Evolutionary conservation across 352 stramenopile species (phyloP).

Genomic region (Phytophthora colocasiae): DNA sequence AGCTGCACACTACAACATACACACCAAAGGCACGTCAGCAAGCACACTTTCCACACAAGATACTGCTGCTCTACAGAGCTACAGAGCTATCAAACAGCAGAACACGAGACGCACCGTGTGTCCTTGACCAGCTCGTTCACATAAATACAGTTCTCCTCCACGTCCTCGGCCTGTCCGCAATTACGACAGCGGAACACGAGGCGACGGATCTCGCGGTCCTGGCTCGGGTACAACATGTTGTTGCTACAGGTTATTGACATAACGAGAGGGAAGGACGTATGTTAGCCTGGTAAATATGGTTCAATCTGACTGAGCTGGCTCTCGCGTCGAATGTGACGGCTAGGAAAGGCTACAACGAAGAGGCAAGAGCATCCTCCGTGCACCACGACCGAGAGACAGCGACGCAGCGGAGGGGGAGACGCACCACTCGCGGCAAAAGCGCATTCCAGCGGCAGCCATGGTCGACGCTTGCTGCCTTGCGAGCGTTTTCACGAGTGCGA

Average conservation of each 20-base stretch:
- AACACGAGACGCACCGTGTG: slow-evolving; percentile 59
- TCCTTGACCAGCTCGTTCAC: slow-evolving; percentile 91
- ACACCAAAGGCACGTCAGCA: slow-evolving; percentile 3
- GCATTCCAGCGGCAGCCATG: slow-evolving; percentile 86
- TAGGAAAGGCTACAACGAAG: neutral
- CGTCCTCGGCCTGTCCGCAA: slow-evolving; percentile 85
- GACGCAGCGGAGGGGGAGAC: slow-evolving; percentile 13
- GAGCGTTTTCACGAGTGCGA: slow-evolving; percentile 29
- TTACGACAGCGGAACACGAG: slow-evolving; percentile 90
- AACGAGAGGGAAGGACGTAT: neutral
- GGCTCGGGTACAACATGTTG: slow-evolving; percentile 92
- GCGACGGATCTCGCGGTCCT: slow-evolving; percentile 86
- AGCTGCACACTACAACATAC: slow-evolving; percentile 66
- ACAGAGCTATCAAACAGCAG: neutral
- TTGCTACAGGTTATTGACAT: slow-evolving; percentile 55
- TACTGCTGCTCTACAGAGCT: neutral
- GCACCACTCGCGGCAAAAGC: slow-evolving; percentile 90
- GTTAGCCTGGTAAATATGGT: slow-evolving; percentile 7
- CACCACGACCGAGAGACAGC: neutral
- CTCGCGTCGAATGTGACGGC: neutral
- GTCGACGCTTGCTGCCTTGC: slow-evolving; percentile 16
- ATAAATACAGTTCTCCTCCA: slow-evolving; percentile 93
- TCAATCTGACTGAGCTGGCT: neutral
- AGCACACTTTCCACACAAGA: neutral
- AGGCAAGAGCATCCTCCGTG: neutral